Base-by-base conservation (phyloP, 2,329 filamentous ascomycete genomes). In the Epichloe bromicola region DNA sequence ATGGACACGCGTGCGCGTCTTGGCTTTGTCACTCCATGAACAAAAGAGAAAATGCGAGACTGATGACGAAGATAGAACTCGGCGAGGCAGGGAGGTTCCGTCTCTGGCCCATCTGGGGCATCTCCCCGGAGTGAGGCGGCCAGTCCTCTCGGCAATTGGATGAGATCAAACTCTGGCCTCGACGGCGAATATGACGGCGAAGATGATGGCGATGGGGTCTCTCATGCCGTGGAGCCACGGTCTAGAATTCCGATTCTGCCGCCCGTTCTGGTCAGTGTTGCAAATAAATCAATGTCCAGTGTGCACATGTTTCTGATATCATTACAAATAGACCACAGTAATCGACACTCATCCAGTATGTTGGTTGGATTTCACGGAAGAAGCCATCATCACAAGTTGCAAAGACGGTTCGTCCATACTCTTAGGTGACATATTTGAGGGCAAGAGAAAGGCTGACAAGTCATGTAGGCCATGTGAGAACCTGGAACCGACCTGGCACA, bases 361-460 rank as follows among this genome's bases (percentile, higher is more conserved):
- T 65, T 95, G 90, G 85, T 69, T 98, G 39, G 86, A 83, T n/a
- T 98, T 98, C 61, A 90, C 91, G 50, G 85, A 96, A 64, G 84
- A 95, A 60, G 85, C 85, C 56, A 95, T 98, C 58, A 83, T 97
- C 62, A 96, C 89, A 37, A 88, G 88, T 58, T 96, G 89, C 70
- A 86, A 88, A 63, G 86, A 83, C 69, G 91, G 91, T 94, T 73
- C 67, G 83, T 74, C 49, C 45, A 37, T 42, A 19, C 23, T 30
- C 20, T 15, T 20, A 4, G 26, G 26, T 11, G 26, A 30, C 26
- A 30, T 10, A 10, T 30, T 30, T 30, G 8, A 30, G 26, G 26
- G 26, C 26, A 39, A 50, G 40, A 42, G 47, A 40, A 47, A 33
- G 33, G 55, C 53, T 58, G 49, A 59, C 57, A 53, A 49, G 53